Percentiles rank a stretch among this genome's conserved stretches.
phyloP scores from a whole-genome alignment of 108 stramenopile species.

The Tribonema minus region DNA sequence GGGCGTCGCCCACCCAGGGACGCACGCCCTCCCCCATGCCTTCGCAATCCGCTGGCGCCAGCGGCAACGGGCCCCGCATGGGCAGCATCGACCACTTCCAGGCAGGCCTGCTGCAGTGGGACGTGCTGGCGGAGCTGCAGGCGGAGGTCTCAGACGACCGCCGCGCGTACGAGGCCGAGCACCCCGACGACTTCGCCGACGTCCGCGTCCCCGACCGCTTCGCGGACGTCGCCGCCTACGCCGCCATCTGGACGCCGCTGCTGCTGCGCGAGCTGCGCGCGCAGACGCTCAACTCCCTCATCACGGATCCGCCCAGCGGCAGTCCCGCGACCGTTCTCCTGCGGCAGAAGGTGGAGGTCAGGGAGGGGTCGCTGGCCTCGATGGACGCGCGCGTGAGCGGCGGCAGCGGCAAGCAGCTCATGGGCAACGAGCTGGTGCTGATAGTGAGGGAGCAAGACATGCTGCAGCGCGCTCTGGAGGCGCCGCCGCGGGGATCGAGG shows the following conservation, averaged over 20 bases:
- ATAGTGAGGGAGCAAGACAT: conserved; percentile 5
- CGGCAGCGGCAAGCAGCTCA: no score
- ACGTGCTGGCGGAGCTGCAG: conserved; percentile 19
- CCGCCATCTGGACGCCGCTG: no score
- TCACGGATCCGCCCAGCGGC: no score
- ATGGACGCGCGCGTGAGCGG: not conserved
- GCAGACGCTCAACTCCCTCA: not conserved
- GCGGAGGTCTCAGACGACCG: conserved; percentile 11
- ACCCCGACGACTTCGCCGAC: no score
- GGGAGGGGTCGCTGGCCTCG: not conserved
- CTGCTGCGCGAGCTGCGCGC: not conserved
- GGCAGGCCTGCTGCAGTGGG: conserved; percentile 18
- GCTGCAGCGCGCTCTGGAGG: not conserved
- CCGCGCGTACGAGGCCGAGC: not conserved
- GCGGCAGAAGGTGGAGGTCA: not conserved
- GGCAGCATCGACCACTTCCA: conserved; percentile 26
- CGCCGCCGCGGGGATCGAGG: no score
- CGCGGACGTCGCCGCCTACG: no score
- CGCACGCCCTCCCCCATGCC: no score
- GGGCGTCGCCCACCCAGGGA: no score
- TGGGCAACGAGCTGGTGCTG: conserved; percentile 11
- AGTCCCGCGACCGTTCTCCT: not conserved
- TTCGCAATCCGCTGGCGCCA: no score
- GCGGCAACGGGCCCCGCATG: no score
- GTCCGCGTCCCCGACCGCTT: no score